Evolutionary conservation across 2,329 filamentous ascomycete genomes (phyloP).

Genomic region (Daldinia sp.): DNA sequence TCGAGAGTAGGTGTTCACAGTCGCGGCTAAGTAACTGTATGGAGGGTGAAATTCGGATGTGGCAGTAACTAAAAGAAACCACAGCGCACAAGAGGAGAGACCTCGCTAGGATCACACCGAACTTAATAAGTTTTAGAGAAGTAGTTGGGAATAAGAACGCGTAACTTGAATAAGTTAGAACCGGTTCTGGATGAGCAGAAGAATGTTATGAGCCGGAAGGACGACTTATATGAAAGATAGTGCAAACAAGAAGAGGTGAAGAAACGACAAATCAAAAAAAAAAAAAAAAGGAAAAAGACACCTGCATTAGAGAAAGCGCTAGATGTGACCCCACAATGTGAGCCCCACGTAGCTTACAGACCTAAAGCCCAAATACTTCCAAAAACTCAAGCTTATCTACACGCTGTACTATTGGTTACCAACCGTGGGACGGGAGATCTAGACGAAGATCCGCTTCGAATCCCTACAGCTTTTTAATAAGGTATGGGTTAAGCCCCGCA

Average conservation of each 20-base stretch:
- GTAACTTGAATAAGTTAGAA: conserved; percentile 1
- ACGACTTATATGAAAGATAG: conserved; percentile 16
- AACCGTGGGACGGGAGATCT: conserved; percentile 28
- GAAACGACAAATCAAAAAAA: conserved; percentile 26
- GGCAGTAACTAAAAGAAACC: background rate
- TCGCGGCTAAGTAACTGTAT: background rate
- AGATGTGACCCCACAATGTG: conserved; percentile 5
- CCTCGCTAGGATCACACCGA: too few relatives aligned
- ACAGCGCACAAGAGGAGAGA: background rate
- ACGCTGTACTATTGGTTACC: conserved; percentile 36
- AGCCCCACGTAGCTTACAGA: conserved; percentile 19
- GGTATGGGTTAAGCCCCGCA: too few relatives aligned
- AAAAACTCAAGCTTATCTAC: background rate
- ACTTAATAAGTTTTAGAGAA: background rate
- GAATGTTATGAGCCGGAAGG: conserved; percentile 21
- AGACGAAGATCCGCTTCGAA: conserved; percentile 8
- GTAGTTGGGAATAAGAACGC: background rate
- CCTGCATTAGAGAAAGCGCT: conserved; percentile 25
- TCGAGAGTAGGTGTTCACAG: background rate
- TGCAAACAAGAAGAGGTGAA: conserved; percentile 15
- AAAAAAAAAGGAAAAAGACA: conserved; percentile 13
- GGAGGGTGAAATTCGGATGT: background rate
- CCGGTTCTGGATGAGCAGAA: conserved; percentile 12
- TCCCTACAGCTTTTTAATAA: too few relatives aligned
- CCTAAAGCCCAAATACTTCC: background rate